Evolutionary conservation across 495 filamentous ascomycete species (phyloP), one percentile per base, ranked within the genome.

Genomic region (Trichoderma orchidacearum): DNA sequence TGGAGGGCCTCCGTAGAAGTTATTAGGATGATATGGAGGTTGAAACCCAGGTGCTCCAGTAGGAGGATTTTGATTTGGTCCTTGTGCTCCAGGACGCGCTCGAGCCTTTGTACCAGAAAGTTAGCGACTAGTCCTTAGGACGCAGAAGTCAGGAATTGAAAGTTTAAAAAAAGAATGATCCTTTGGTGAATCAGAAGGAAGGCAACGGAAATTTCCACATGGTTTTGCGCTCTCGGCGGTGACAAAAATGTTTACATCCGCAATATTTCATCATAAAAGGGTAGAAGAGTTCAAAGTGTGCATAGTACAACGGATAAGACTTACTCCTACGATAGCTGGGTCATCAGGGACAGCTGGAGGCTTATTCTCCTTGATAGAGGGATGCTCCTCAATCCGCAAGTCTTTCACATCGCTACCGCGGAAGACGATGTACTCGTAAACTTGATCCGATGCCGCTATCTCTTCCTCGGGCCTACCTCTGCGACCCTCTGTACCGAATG

Each of bases 351-450:
- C 80, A 62, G 83, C 81, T 21, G 87, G 87, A 45, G 83, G 81
- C 63, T 85, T 75, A 60, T 82, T 82, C 67, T 93, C 85, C 68
- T 90, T 86, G 28, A 69, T 67, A 30, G 64, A 62, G 6, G 85
- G 81, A 35, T 81, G 76, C 61, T 93, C 84, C 59, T 94, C 90
- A 63, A 99, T 87, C 56, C 87, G 85, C 63, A 99, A 80, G 68
- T 99, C 92, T 73, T 97, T 97, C 65, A 99, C 93, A 77, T 99
- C 93, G 68, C 90, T 96, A 54, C 94, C 93, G 50, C 92, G 87
- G 69, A 99, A 99, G 58, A 99, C 92, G 64, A 99, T 96, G 76
- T 99, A 97, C 67, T 97, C 94, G 74, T 96, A 99, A 63, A 96
- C 75, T 61, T 84, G 85, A 54, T 87, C 81, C 0, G 89, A 91